Conservation (phyloP, 306 rosid genomes). For the Sechiopsis laciniata region DNA sequence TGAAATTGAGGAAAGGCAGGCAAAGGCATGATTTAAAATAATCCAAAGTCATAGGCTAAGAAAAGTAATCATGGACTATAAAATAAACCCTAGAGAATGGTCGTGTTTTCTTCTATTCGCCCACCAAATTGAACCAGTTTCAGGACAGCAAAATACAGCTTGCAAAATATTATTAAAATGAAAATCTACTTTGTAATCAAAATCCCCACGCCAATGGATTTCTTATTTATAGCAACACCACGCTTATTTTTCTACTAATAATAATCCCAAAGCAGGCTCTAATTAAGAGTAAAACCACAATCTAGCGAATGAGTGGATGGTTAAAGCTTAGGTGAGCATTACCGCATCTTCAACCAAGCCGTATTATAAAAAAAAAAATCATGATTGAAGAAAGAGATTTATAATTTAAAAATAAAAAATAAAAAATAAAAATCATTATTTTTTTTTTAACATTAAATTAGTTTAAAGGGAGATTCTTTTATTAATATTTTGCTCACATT, state of each 20-base stretch:
- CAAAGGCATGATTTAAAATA: not conserved
- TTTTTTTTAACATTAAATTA: too few species aligned
- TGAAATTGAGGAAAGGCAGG: not conserved
- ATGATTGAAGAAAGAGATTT: too few species aligned
- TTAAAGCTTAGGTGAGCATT: not conserved
- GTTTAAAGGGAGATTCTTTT: too few species aligned
- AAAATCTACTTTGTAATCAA: not conserved
- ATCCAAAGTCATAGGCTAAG: not conserved
- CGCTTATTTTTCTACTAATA: not conserved
- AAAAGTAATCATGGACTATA: not conserved
- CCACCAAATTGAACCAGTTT: not conserved
- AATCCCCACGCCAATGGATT: not conserved
- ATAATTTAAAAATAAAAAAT: too few species aligned
- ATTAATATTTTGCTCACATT: too few species aligned
- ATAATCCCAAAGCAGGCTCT: not conserved
- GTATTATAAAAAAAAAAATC: too few species aligned
- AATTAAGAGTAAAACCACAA: not conserved
- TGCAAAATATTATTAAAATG: not conserved
- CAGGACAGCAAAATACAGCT: conserved; percentile 2
- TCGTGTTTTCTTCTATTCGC: not conserved
- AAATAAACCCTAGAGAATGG: not conserved
- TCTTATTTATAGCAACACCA: not conserved
- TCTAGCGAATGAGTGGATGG: not conserved
- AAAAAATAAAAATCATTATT: too few species aligned
- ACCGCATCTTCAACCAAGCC: not conserved